A percentile compares a stretch with the other conserved stretches of the same genome.
Evolutionary conservation across 2,329 filamentous ascomycete genomes (phyloP).

Genomic region (Cordyceps farinosa): DNA sequence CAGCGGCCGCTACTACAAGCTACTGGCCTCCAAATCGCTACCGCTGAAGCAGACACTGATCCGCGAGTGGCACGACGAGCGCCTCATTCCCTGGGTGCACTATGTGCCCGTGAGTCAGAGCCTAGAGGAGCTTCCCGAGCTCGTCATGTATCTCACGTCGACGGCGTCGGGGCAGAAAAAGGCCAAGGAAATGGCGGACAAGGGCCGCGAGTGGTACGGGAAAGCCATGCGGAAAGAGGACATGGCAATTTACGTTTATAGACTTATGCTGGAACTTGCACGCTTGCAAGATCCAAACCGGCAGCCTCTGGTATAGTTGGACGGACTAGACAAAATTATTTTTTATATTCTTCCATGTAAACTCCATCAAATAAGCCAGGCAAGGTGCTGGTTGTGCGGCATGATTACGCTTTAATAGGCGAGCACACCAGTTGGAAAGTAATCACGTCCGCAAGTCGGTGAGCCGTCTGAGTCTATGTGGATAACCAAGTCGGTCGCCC

Average conservation of each 20-base stretch:
- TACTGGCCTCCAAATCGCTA: slow-evolving; percentile 44
- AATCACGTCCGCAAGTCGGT: background rate
- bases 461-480: slow-evolving; percentile 2
- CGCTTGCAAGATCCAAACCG: slow-evolving; percentile 36
- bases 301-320: background rate
- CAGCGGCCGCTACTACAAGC: slow-evolving; percentile 49
- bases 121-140: slow-evolving; percentile 50
- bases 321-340: background rate
- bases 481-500: background rate
- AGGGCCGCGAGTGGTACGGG: slow-evolving; percentile 52
- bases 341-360: background rate
- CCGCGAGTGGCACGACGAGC: slow-evolving; percentile 56
- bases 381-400: background rate
- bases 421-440: background rate
- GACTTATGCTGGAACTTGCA: slow-evolving; percentile 56
- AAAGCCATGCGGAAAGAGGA: slow-evolving; percentile 55
- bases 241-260: slow-evolving; percentile 57
- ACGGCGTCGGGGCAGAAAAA: slow-evolving; percentile 43
- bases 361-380: background rate
- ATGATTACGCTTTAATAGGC: background rate
- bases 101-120: slow-evolving; percentile 51
- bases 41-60: slow-evolving; percentile 52
- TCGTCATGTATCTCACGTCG: slow-evolving; percentile 44
- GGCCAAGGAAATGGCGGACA: slow-evolving; percentile 50
- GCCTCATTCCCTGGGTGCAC: slow-evolving; percentile 54